phyloP scores from a whole-genome alignment of 805 yeast species.

The Saccharomycopsis fermentans region DNA sequence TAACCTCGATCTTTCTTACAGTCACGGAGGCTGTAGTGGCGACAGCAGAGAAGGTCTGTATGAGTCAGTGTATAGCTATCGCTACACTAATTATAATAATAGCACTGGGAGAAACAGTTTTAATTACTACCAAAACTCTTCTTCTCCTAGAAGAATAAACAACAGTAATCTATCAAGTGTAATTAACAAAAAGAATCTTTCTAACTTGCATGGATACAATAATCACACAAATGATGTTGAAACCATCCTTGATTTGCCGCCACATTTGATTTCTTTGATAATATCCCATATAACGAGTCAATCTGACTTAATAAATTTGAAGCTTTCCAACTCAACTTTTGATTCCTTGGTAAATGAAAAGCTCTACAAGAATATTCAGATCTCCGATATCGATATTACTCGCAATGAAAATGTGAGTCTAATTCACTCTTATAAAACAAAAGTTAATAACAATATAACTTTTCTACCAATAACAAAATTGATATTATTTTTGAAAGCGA shows the following conservation, averaged over 20 bases:
- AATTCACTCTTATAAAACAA: slow-evolving; percentile 12
- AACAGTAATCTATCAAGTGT: background rate
- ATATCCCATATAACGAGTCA: slow-evolving; percentile 14
- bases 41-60: background rate
- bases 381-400: slow-evolving; percentile 16
- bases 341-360: slow-evolving; percentile 22
- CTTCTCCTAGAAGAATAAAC: background rate
- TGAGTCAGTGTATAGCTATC: background rate
- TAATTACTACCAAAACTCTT: background rate
- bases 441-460: slow-evolving; percentile 21
- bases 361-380: slow-evolving; percentile 22
- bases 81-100: background rate
- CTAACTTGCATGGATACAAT: background rate
- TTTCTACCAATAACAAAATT: slow-evolving; percentile 21
- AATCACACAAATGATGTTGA: background rate
- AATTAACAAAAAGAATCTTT: background rate
- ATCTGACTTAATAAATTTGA: slow-evolving; percentile 22
- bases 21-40: background rate
- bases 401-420: slow-evolving; percentile 13
- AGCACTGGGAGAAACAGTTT: background rate
- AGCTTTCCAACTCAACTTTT: slow-evolving; percentile 23
- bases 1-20: background rate
- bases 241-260: background rate
- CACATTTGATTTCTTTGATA: background rate
- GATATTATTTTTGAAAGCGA: slow-evolving; percentile 23